These are phyloP conservation scores for Lodderomyces parapsilosis DNA, from an alignment of 1,139 yeast species.

Conservation along the genomic window DNA sequence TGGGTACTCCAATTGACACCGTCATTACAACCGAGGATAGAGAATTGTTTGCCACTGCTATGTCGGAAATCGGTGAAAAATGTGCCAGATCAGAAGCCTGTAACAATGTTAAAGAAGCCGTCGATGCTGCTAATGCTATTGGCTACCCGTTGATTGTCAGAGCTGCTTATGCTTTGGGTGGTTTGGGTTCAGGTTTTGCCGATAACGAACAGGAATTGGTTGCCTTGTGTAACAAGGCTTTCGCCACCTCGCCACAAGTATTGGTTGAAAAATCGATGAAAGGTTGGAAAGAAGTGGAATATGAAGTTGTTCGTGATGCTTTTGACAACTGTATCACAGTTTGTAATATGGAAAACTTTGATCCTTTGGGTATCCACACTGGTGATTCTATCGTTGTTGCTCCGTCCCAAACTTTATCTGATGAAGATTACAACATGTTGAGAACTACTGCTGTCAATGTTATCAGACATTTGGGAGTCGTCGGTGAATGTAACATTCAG, in stretches of 20 bases:
- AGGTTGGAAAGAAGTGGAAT: slow-evolving; percentile 99
- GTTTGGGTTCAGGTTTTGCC: slow-evolving; percentile 98
- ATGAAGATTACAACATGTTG: slow-evolving; percentile 97
- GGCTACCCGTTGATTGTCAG: slow-evolving; percentile 97
- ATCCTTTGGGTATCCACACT: slow-evolving; percentile 97
- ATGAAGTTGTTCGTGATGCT: slow-evolving; percentile 98
- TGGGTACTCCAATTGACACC: slow-evolving; percentile 96
- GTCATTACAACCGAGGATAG: slow-evolving; percentile 97
- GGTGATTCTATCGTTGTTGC: slow-evolving; percentile 99
- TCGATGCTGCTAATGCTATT: slow-evolving; percentile 78
- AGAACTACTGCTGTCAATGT: slow-evolving; percentile 97
- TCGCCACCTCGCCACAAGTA: slow-evolving; percentile 95
- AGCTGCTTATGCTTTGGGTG: slow-evolving; percentile 97
- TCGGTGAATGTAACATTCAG: slow-evolving; percentile 98
- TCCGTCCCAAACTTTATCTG: slow-evolving; percentile 95
- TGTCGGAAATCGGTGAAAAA: slow-evolving; percentile 92
- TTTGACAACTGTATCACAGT: slow-evolving; percentile 97
- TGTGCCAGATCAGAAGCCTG: slow-evolving; percentile 94
- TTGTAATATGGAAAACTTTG: slow-evolving; percentile 99
- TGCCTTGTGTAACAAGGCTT: slow-evolving; percentile 85
- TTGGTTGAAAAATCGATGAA: slow-evolving; percentile 95
- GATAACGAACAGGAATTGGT: slow-evolving; percentile 82
- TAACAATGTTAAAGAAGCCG: slow-evolving; percentile 72
- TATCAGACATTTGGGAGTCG: slow-evolving; percentile 96
- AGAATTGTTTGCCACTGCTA: slow-evolving; percentile 89